These are phyloP conservation scores for Laburnicola sp. DNA, from an alignment of 2,329 filamentous ascomycete species.

Conservation along the genomic window DNA sequence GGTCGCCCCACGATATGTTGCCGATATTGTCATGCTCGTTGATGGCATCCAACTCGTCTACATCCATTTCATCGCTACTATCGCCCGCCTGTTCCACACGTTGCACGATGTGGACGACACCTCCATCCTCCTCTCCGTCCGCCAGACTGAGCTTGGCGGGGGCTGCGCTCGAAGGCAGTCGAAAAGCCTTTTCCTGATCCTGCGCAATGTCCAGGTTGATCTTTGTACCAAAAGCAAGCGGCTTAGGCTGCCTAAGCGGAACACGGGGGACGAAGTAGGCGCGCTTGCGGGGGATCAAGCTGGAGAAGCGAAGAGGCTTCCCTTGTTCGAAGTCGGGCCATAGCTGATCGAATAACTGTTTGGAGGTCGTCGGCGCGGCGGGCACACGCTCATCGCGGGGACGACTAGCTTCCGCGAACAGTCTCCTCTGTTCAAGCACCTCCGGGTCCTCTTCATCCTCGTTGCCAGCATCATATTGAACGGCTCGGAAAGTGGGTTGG, in stretches of 20 bases:
- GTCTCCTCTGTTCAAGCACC: slow-evolving; percentile 37
- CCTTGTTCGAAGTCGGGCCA: slow-evolving; percentile 82
- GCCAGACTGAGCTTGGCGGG: slow-evolving; percentile 53
- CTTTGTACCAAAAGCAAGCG: slow-evolving; percentile 77
- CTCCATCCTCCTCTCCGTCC: slow-evolving; percentile 58
- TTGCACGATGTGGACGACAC: slow-evolving; percentile 53
- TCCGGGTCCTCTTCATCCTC: slow-evolving; percentile 40
- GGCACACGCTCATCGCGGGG: slow-evolving; percentile 56
- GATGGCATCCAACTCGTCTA: slow-evolving; percentile 55
- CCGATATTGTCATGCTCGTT: slow-evolving; percentile 68
- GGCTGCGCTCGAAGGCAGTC: slow-evolving; percentile 62
- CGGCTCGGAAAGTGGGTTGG: slow-evolving; percentile 21
- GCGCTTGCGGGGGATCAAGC: slow-evolving; percentile 79
- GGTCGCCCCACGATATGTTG: slow-evolving; percentile 76
- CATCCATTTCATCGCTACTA: slow-evolving; percentile 48
- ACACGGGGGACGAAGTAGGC: slow-evolving; percentile 78
- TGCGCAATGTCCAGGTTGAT: slow-evolving; percentile 81
- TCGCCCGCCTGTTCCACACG: slow-evolving; percentile 52
- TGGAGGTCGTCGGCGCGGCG: slow-evolving; percentile 69
- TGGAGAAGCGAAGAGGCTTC: slow-evolving; percentile 75
- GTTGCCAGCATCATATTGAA: slow-evolving; percentile 25
- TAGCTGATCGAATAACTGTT: slow-evolving; percentile 75
- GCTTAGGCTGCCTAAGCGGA: slow-evolving; percentile 76
- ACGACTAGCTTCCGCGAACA: slow-evolving; percentile 34
- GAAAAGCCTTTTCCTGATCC: slow-evolving; percentile 86